A percentile compares a stretch with the other conserved stretches of the same genome.
These are phyloP conservation scores for Nakazawaea ambrosiae DNA, from an alignment of 805 yeast genomes.

Conservation along the genomic window DNA sequence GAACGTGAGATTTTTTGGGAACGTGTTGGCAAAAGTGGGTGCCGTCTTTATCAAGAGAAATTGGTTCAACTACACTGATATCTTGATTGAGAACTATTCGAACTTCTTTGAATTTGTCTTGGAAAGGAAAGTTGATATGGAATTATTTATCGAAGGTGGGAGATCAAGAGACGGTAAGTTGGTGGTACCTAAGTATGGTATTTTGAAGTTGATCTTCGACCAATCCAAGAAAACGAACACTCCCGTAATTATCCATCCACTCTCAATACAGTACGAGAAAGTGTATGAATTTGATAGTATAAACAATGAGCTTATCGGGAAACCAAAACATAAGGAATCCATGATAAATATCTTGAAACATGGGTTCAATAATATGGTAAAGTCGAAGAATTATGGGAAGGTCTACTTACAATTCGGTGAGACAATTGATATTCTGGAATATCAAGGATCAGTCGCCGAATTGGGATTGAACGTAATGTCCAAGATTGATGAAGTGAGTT, in stretches of 20 bases:
- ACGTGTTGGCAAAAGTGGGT: conserved; percentile 41
- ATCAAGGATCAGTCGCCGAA: not conserved
- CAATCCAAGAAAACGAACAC: conserved; percentile 34
- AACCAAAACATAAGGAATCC: conserved; percentile 8
- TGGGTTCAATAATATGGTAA: conserved; percentile 1
- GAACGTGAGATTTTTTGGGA: conserved; percentile 50
- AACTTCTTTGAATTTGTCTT: conserved; percentile 42
- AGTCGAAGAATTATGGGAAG: conserved; percentile 3
- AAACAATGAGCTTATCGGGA: conserved; percentile 4
- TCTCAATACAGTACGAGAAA: conserved; percentile 53
- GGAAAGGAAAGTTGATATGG: conserved; percentile 41
- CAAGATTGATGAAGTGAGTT: not conserved
- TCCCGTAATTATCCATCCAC: conserved; percentile 35
- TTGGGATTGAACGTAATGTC: conserved; percentile 5
- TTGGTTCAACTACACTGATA: conserved; percentile 28
- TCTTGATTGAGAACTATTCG: conserved; percentile 34
- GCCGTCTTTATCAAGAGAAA: conserved; percentile 52
- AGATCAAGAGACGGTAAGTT: conserved; percentile 61
- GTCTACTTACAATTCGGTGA: conserved; percentile 2
- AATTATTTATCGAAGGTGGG: conserved; percentile 62
- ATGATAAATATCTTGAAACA: conserved; percentile 7
- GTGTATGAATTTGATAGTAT: conserved; percentile 35
- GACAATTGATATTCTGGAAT: conserved; percentile 1
- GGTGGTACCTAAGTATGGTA: conserved; percentile 55
- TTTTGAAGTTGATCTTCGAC: conserved; percentile 44